phyloP scores from a whole-genome alignment of 257 asterid genomes.

The Mitragyna speciosa region DNA sequence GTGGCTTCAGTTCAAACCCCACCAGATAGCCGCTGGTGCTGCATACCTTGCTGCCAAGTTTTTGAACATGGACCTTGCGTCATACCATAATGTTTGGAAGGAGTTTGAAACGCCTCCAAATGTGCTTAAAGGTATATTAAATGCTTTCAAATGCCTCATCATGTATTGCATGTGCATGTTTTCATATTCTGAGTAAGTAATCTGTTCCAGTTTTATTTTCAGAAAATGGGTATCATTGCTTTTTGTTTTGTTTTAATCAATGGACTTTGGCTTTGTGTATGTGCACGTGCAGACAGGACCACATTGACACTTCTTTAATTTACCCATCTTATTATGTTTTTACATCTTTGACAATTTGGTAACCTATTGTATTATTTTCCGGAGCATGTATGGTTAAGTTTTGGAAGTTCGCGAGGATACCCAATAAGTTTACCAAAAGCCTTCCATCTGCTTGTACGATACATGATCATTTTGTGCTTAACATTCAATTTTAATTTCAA shows the following conservation, averaged over 20 bases:
- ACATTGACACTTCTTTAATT: neutral
- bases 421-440: neutral
- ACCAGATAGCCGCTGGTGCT: constrained; percentile 99
- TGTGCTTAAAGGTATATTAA: constrained; percentile 69
- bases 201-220: neutral
- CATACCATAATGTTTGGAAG: constrained; percentile 68
- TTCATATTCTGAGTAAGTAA: neutral
- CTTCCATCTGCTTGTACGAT: neutral
- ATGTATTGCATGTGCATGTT: neutral
- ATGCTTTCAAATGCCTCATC: constrained; percentile 1
- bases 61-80: constrained; percentile 73
- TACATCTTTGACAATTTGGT: neutral
- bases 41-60: constrained; percentile 96
- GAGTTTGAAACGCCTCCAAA: constrained; percentile 81
- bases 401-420: neutral
- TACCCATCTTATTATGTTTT: neutral
- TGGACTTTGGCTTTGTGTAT: neutral
- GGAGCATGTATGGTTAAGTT: no score
- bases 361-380: neutral
- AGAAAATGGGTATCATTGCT: neutral
- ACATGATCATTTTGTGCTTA: neutral
- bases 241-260: neutral
- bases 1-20: constrained; percentile 99
- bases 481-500: neutral
- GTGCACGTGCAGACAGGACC: neutral